Evolutionary conservation across 2,329 filamentous ascomycete species (phyloP), one percentile per base, ranked within the genome.

Genomic region (Aspergillus udagawae): DNA sequence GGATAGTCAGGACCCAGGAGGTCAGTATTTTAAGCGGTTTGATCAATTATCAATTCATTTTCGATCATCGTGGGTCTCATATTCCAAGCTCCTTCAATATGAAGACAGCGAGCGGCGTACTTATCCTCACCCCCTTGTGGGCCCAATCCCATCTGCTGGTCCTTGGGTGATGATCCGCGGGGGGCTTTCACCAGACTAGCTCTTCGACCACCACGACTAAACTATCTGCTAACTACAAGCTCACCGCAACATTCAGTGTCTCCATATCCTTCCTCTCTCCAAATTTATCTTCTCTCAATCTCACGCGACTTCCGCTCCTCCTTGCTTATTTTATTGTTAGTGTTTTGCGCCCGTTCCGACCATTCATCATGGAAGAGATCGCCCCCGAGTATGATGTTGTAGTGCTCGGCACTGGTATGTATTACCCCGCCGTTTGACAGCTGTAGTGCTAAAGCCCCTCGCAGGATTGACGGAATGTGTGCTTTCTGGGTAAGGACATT

Each of bases 361-460:
- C 49, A 62, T 59, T 63, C 78, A 84, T 62, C 79, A 97, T 97
- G 94, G 94, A 97, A 75, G 94, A 97, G 80, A 96, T 99, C 75
- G 91, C 92, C 67, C 90, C 91, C 75, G 92, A 97, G 80, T 99
- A 99, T 85, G 94, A 99, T 85, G 91, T 97, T 78, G 87, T 99
- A 75, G 94, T 99, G 75, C 86, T 99, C 76, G 94, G 94, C 84
- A 99, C 94, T 77, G 92, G 92, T 96, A 83, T 73, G 85, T 79
- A 67, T 66, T 72, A 75, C 72, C 71, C 70, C 70, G 68, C 72
- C 63, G 65, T 66, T 65, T 61, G 60, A 66, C 57, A 58, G 60
- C 58, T 61, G 63, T 57, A 62, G 58, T 49, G 64, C 70, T 72
- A 61, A 76, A 70, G 45, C 67, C 64, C 59, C 59, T 57, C 59